A percentile compares a stretch with the other conserved stretches of the same genome.
phyloP scores from a whole-genome alignment of 2,329 filamentous ascomycete species.

The Diaporthe sp. region DNA sequence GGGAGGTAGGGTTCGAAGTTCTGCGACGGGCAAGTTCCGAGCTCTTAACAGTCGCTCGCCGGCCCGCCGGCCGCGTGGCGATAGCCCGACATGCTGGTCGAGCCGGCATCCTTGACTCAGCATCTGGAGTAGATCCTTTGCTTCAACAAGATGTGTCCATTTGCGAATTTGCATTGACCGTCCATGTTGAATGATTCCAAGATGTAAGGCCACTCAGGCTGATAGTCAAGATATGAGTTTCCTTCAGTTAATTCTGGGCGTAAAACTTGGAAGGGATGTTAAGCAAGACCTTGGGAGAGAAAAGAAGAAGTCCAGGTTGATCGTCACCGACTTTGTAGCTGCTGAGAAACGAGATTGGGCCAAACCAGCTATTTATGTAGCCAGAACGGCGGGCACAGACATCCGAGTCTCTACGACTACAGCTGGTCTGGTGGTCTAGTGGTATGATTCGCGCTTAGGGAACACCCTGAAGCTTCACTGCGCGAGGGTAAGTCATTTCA shows the following conservation, averaged over 20 bases:
- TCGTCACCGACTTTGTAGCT: background rate
- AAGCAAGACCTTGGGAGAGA: too few species aligned
- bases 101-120: background rate
- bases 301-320: background rate
- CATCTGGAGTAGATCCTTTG: background rate
- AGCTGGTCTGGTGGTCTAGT: conserved; percentile 23
- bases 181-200: background rate
- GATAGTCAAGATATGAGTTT: background rate
- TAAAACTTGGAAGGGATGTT: too few species aligned
- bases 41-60: background rate
- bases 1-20: background rate
- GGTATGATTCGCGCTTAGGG: conserved; percentile 28
- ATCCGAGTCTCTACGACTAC: background rate
- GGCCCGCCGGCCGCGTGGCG: background rate
- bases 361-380: background rate
- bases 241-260: too few species aligned
- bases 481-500: conserved; percentile 22
- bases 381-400: too few species aligned
- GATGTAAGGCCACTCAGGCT: too few species aligned
- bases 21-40: background rate
- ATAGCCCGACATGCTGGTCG: background rate
- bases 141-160: background rate
- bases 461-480: conserved; percentile 21
- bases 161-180: background rate
- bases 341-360: background rate